These are phyloP conservation scores for Pythium pyrilobum DNA, from an alignment of 352 stramenopile genomes.

Conservation along the genomic window DNA sequence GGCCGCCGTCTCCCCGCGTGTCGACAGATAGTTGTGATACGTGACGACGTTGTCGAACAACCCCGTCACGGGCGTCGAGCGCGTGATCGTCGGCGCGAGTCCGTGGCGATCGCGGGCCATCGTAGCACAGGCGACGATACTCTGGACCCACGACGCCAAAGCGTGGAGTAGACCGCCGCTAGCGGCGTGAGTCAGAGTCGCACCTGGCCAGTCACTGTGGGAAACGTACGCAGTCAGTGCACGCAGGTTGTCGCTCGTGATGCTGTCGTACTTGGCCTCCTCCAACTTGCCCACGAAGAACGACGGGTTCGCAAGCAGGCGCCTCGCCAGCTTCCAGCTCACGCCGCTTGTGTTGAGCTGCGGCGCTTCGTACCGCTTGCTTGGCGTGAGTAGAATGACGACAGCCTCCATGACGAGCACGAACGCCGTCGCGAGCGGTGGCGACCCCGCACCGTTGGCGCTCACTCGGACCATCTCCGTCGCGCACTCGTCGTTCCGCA, in stretches of 20 bases:
- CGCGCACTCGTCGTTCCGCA: conserved; percentile 9
- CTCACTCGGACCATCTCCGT: conserved; percentile 31
- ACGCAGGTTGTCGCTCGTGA: conserved; percentile 48
- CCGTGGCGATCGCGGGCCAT: conserved; percentile 37
- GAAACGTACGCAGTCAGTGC: conserved; percentile 52
- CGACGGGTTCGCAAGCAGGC: conserved; percentile 39
- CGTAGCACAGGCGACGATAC: conserved; percentile 31
- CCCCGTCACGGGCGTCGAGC: conserved; percentile 38
- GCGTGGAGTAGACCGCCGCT: conserved; percentile 33
- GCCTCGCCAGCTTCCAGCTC: conserved; percentile 60
- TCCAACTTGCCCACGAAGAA: conserved; percentile 53
- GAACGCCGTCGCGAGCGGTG: conserved; percentile 17
- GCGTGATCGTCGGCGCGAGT: conserved; percentile 43
- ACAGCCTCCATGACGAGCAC: conserved; percentile 77
- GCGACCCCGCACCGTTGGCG: not conserved
- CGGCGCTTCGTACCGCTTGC: conserved; percentile 54
- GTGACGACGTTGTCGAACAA: conserved; percentile 66
- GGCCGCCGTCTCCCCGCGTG: conserved; percentile 19
- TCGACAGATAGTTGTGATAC: conserved; percentile 25
- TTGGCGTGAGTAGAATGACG: conserved; percentile 72
- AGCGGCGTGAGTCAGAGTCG: conserved; percentile 16
- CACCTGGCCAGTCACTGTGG: conserved; percentile 45
- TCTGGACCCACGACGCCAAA: conserved; percentile 52
- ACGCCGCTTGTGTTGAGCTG: conserved; percentile 39
- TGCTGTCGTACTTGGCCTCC: conserved; percentile 26